phyloP scores from a whole-genome alignment of 2,329 filamentous ascomycete genomes.

The Exutisphaerella laricina region DNA sequence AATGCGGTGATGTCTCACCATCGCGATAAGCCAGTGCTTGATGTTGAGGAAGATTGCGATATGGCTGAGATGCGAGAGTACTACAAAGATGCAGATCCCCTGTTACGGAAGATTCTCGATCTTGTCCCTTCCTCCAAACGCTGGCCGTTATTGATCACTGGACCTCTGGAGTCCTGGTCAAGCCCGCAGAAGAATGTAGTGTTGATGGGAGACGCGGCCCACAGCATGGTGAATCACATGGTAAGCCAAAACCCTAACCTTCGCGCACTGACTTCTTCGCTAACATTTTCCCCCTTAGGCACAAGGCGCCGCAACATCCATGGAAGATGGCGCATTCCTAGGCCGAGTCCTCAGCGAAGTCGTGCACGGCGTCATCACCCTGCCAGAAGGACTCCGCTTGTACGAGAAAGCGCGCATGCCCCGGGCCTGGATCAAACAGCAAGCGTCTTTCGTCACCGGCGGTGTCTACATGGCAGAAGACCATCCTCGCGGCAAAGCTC shows the following conservation, averaged over 20 bases:
- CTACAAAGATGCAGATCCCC: constrained; percentile 43
- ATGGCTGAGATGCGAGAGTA: constrained; percentile 39
- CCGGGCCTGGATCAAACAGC: constrained; percentile 39
- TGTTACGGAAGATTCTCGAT: constrained; percentile 38
- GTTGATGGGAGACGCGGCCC: constrained; percentile 38
- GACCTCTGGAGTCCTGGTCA: constrained; percentile 38
- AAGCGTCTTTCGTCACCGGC: constrained; percentile 37
- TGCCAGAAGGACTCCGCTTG: constrained; percentile 34
- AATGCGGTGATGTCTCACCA: constrained; percentile 43
- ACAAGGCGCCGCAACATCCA: constrained; percentile 41
- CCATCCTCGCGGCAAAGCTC: constrained; percentile 17
- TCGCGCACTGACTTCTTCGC: too few species aligned
- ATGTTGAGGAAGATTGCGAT: constrained; percentile 32
- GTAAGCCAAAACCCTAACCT: too few species aligned
- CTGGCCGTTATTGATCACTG: constrained; percentile 42
- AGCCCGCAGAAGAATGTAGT: constrained; percentile 39
- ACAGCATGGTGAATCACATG: constrained; percentile 42
- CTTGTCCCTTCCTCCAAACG: constrained; percentile 31
- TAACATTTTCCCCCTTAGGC: too few species aligned
- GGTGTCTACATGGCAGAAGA: constrained; percentile 31
- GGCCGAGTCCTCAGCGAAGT: constrained; percentile 35
- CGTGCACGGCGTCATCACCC: constrained; percentile 29
- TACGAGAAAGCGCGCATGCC: constrained; percentile 41
- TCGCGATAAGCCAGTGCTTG: constrained; percentile 30
- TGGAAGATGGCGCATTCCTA: constrained; percentile 43